These are phyloP conservation scores for Rhodofomes roseus DNA, from an alignment of 1,284 basidiomycete genomes.

Conservation along the genomic window DNA sequence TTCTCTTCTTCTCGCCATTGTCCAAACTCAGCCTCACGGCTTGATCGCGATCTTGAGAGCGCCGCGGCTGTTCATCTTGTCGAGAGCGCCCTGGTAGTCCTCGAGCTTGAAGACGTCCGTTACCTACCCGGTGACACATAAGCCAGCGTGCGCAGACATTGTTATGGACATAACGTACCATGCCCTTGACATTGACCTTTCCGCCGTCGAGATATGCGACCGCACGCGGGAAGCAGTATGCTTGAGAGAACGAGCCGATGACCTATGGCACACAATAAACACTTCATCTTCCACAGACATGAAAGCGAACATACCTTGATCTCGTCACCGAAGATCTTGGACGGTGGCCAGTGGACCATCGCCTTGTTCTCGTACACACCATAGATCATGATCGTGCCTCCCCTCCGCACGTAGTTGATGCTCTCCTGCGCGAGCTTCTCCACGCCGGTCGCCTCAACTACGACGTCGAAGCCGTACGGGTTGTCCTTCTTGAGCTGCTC, in stretches of 20 bases:
- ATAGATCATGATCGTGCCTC: constrained; percentile 72
- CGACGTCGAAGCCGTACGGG: constrained; percentile 85
- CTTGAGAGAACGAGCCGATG: constrained; percentile 84
- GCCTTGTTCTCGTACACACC: constrained; percentile 76
- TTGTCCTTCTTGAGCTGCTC: constrained; percentile 71
- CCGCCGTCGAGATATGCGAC: constrained; percentile 85
- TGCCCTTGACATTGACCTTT: constrained; percentile 78
- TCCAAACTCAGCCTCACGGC: constrained; percentile 30
- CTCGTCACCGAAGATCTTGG: constrained; percentile 84
- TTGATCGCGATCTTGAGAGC: constrained; percentile 70
- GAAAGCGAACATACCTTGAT: constrained; percentile 48
- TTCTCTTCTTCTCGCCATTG: neutral
- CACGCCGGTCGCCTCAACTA: constrained; percentile 84
- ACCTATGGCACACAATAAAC: constrained; percentile 42
- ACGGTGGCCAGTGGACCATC: constrained; percentile 78
- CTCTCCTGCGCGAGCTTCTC: constrained; percentile 77
- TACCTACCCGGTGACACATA: no score
- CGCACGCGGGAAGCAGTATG: constrained; percentile 83
- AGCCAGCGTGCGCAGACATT: no score
- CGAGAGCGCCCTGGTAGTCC: constrained; percentile 77
- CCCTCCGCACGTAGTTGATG: constrained; percentile 82
- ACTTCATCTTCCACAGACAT: neutral
- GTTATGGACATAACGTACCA: no score
- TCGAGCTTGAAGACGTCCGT: constrained; percentile 74
- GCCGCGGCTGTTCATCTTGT: constrained; percentile 76